These are phyloP conservation scores for Entamoeba invadens DNA, from an alignment of 208 protist species.

Conservation along the genomic window DNA sequence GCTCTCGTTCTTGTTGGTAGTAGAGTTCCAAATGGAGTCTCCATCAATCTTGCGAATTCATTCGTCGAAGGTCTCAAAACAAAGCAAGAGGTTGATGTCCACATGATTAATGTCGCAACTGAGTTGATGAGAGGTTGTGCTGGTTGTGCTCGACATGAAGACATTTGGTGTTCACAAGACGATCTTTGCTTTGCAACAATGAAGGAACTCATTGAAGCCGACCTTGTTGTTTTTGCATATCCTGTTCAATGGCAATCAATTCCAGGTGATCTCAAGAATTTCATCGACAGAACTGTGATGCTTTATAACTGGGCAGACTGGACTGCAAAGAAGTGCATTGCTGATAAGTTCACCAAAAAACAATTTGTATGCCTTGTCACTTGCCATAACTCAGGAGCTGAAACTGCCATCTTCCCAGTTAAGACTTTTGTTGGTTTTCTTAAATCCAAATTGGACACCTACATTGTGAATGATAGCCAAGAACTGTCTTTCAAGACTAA, in stretches of 20 bases:
- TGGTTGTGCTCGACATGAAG: neutral
- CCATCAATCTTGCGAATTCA: neutral
- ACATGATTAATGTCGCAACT: neutral
- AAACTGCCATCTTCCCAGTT: neutral
- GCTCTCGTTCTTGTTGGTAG: neutral
- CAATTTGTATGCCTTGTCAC: neutral
- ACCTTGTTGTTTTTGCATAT: neutral
- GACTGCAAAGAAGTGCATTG: neutral
- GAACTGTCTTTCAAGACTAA: no score
- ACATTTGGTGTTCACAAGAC: neutral
- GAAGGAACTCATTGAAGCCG: neutral
- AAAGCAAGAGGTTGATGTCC: neutral
- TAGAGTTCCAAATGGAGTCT: neutral
- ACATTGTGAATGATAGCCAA: neutral
- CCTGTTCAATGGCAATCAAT: neutral
- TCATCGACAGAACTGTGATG: neutral
- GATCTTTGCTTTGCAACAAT: neutral
- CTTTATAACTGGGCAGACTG: neutral
- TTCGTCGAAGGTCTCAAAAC: neutral
- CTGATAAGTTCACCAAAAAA: neutral
- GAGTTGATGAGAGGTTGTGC: neutral
- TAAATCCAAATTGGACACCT: neutral
- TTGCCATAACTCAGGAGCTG: neutral
- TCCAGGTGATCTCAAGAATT: neutral
- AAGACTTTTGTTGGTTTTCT: neutral